Base-by-base conservation (phyloP, 1,284 basidiomycete genomes). In the Albatrellus sp. region DNA sequence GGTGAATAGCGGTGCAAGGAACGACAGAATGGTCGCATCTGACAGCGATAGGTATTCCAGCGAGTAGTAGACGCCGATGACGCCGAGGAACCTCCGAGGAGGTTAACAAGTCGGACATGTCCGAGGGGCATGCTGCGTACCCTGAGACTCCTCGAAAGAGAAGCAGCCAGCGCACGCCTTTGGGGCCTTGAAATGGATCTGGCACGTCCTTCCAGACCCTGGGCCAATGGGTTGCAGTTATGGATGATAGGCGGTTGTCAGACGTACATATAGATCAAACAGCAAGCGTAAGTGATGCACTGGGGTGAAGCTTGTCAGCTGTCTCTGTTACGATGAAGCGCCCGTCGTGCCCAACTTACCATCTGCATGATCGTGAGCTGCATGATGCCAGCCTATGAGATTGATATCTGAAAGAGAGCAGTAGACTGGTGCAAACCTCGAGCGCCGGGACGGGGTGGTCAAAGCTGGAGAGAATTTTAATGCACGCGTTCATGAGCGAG, bases 21-120 rank as follows among this genome's bases (percentile, higher is more conserved):
- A 90, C 0, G 78, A 79, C 40, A 92, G 66, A 11, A 86, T 81
- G 0, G 79, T 81, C 0, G 81, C 75, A 56, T 90, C 87, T 10
- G 81, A 82, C 0, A 90, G 64, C 0, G 80, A 63, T 5, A 66
- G 52, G 46, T 63, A 64, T 43, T 78, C 69, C 10, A 89, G 62
- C 1, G 80, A 75, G 55, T 77, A 83, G 58, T 89, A 90, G 2
- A 77, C 63, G 19, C 71, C 77, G 50, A 73, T 76, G n/a, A 84
- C 63, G 0, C 74, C 76, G 47, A 77, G 66, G 53, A 79, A 80
- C 12, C 75, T 78, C 51, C 2, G 10, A 51, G 14, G 13, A 34
- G 30, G 50, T 31, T 9, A 65, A 50, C 4, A n/a, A 31, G 19
- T 35, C 20, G 20, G 14, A 34, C 2, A 42, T 42, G 19, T 34